phyloP scores from a whole-genome alignment of 139 green algal species.

The Chlorella sp. region DNA sequence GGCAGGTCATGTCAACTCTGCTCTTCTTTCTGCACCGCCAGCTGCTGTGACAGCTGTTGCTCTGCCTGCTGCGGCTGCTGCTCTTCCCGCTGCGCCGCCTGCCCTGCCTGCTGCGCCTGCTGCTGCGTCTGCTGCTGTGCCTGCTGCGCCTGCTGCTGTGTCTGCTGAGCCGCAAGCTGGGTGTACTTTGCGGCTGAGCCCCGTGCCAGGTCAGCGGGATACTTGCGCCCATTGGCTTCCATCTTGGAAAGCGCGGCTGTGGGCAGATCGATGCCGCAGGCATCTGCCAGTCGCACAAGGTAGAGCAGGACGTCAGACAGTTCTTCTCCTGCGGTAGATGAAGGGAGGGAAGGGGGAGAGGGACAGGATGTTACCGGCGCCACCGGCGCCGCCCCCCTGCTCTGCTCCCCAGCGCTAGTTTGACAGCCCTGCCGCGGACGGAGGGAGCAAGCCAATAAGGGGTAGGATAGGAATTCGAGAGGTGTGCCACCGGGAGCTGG shows the following conservation, averaged over 20 bases:
- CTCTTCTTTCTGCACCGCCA: no score
- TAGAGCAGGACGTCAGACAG: slow-evolving; percentile 85
- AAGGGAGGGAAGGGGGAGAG: no score
- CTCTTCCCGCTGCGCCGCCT: neutral
- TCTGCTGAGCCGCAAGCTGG: neutral
- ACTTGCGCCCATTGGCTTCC: slow-evolving; percentile 68
- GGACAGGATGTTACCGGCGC: no score
- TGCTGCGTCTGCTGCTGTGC: neutral
- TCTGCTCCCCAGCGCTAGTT: no score
- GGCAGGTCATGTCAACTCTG: no score
- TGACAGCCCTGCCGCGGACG: no score
- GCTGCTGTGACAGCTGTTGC: no score
- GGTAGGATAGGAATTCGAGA: no score
- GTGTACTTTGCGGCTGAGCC: slow-evolving; percentile 71
- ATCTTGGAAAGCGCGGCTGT: slow-evolving; percentile 61
- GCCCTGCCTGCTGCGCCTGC: neutral
- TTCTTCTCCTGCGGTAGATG: neutral
- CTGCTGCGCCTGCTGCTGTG: neutral
- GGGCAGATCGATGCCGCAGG: slow-evolving; percentile 75
- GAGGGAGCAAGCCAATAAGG: no score
- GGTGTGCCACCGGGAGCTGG: no score
- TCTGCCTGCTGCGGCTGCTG: no score
- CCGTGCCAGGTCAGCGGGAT: slow-evolving; percentile 61
- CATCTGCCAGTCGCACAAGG: slow-evolving; percentile 72
- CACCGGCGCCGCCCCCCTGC: no score